A percentile compares a stretch with the other conserved stretches of the same genome.
phyloP scores from a whole-genome alignment of 176 grass and related monocot genomes.

The Eragrostis nindensis region DNA sequence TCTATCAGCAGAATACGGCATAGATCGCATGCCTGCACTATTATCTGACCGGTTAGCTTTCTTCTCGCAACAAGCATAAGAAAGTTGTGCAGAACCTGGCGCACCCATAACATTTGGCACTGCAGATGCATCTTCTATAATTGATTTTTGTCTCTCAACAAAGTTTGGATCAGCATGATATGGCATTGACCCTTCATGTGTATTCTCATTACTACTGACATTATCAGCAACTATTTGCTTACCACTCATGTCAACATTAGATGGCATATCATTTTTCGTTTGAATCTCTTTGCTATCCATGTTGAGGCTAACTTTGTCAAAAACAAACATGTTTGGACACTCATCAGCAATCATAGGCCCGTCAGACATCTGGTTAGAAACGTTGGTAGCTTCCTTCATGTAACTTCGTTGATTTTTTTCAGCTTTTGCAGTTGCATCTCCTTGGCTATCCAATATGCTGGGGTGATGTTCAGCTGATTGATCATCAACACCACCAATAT shows the following conservation, averaged over 20 bases:
- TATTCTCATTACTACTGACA: no score
- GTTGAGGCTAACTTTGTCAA: no score
- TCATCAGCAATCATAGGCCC: background rate
- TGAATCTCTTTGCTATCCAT: no score
- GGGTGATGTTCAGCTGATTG: background rate
- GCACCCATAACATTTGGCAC: slow-evolving; percentile 23
- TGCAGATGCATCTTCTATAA: slow-evolving; percentile 34
- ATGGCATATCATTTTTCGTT: no score
- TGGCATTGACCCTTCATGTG: background rate
- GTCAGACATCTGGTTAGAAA: slow-evolving; percentile 15
- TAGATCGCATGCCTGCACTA: slow-evolving; percentile 20
- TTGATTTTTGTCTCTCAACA: slow-evolving; percentile 14
- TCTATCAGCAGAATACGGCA: slow-evolving; percentile 11
- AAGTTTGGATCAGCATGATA: slow-evolving; percentile 26
- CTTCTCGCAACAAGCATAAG: slow-evolving; percentile 33
- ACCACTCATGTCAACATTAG: no score
- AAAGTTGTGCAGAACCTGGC: slow-evolving; percentile 36
- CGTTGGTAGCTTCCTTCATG: slow-evolving; percentile 13
- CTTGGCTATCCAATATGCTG: no score
- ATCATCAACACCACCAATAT: slow-evolving; percentile 14
- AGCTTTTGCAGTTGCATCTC: no score
- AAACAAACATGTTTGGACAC: background rate
- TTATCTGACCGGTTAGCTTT: background rate
- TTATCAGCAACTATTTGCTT: no score
- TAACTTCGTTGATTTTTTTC: background rate